Evolutionary conservation across 345 rosid species (phyloP).

Genomic region (Citrus inodora): DNA sequence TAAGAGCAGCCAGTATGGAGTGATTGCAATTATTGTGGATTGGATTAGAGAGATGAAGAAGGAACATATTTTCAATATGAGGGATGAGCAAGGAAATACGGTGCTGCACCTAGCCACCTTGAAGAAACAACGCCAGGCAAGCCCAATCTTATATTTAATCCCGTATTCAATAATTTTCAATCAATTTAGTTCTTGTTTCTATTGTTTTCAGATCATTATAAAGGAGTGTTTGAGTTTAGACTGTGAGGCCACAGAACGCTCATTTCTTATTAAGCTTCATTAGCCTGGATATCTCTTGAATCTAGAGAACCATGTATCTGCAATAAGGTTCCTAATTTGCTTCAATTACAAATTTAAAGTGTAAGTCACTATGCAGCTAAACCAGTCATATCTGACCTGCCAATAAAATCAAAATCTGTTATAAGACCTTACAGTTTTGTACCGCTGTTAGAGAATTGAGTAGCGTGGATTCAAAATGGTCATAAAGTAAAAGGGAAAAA

Average conservation of each 20-base stretch:
- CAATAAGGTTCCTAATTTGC: background rate
- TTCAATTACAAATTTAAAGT: background rate
- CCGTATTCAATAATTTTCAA: background rate
- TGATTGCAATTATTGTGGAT: slow-evolving; percentile 25
- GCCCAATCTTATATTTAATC: slow-evolving; percentile 6
- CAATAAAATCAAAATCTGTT: background rate
- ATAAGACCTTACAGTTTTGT: no score
- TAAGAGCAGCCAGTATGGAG: slow-evolving; percentile 26
- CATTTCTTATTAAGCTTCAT: background rate
- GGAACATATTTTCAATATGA: slow-evolving; percentile 25
- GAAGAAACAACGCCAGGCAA: slow-evolving; percentile 39
- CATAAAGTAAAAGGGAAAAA: no score
- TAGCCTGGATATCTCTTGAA: background rate
- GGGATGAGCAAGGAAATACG: slow-evolving; percentile 41
- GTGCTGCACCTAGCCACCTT: slow-evolving; percentile 42
- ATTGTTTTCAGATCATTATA: background rate
- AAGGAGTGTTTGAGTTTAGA: background rate
- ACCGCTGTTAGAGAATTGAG: background rate
- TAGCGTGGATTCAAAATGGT: background rate
- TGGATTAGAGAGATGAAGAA: slow-evolving; percentile 30
- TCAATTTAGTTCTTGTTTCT: background rate
- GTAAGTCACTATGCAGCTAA: background rate
- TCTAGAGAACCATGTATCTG: background rate
- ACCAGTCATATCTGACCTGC: background rate
- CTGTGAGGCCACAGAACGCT: background rate